Evolutionary conservation across 2,329 filamentous ascomycete species (phyloP).

Genomic region (Xylariaceae sp.): DNA sequence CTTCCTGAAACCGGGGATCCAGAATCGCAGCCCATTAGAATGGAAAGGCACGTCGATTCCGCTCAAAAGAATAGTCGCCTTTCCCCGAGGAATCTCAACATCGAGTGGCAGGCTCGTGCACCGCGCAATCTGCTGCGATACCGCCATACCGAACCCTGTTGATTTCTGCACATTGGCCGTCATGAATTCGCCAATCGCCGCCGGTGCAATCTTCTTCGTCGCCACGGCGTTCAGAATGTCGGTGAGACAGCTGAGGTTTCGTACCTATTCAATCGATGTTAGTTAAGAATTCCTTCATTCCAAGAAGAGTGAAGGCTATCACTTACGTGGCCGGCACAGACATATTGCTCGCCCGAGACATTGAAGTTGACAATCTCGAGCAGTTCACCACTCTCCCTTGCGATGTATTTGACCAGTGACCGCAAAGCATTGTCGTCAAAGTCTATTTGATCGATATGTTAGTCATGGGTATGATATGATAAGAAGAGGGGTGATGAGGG

Average conservation of each 20-base stretch:
- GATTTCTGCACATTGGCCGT: neutral
- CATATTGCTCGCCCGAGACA: conserved; percentile 16
- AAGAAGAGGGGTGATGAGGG: neutral
- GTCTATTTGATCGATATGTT: conserved; percentile 4
- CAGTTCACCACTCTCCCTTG: conserved; percentile 10
- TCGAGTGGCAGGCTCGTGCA: conserved; percentile 9
- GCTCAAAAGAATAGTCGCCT: conserved; percentile 11
- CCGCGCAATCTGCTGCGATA: conserved; percentile 5
- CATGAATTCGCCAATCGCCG: conserved; percentile 8
- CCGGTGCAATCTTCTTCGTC: conserved; percentile 1
- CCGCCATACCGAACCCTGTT: conserved; percentile 3
- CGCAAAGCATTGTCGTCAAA: conserved; percentile 10
- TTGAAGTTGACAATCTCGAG: conserved; percentile 16
- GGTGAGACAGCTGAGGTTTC: conserved; percentile 12
- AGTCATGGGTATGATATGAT: neutral
- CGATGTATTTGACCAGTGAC: conserved; percentile 6
- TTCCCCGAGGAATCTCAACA: conserved; percentile 11
- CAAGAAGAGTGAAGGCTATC: neutral
- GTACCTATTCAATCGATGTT: conserved; percentile 8
- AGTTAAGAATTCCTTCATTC: neutral
- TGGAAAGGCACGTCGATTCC: conserved; percentile 17
- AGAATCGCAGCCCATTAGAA: conserved; percentile 12
- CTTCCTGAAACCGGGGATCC: conserved; percentile 12
- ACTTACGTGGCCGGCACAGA: conserved; percentile 15
- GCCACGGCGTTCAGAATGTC: conserved; percentile 9